phyloP scores from a whole-genome alignment of 345 rosid species.

The Brassica napus region DNA sequence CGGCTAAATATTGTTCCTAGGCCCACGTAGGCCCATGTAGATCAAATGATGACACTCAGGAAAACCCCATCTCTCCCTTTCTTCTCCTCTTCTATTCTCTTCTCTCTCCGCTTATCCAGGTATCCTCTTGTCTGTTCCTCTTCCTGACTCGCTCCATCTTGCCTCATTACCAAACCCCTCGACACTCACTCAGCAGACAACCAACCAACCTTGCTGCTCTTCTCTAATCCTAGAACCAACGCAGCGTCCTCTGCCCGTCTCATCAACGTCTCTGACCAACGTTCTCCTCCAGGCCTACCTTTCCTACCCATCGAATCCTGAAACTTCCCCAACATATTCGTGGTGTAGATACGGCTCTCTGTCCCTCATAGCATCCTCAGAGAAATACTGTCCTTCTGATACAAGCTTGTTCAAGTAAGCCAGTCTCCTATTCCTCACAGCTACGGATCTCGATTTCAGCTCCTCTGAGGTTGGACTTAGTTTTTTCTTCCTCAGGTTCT shows the following conservation, averaged over 20 bases:
- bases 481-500: conserved; percentile 63
- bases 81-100: no score
- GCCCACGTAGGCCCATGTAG: no score
- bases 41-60: no score
- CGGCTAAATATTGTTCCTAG: no score
- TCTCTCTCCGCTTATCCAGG: no score
- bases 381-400: conserved; percentile 70
- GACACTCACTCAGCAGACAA: no score
- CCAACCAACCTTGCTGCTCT: no score
- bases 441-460: conserved; percentile 59
- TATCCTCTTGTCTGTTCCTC: no score
- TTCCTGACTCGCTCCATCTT: no score
- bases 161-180: no score
- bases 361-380: conserved; percentile 97
- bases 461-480: conserved; percentile 70
- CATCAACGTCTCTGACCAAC: conserved; percentile 94
- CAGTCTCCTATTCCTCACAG: conserved; percentile 78
- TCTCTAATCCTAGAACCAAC: conserved; percentile 77
- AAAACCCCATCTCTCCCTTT: no score
- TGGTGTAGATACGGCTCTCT: conserved; percentile 95
- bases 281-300: conserved; percentile 94
- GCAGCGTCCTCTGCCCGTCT: conserved; percentile 82
- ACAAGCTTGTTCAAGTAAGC: conserved; percentile 74
- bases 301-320: conserved; percentile 73
- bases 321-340: conserved; percentile 92